Percentiles rank a stretch among this genome's conserved stretches.
These are phyloP conservation scores for Mycena galopus DNA, from an alignment of 768 basidiomycete genomes.

Conservation along the genomic window DNA sequence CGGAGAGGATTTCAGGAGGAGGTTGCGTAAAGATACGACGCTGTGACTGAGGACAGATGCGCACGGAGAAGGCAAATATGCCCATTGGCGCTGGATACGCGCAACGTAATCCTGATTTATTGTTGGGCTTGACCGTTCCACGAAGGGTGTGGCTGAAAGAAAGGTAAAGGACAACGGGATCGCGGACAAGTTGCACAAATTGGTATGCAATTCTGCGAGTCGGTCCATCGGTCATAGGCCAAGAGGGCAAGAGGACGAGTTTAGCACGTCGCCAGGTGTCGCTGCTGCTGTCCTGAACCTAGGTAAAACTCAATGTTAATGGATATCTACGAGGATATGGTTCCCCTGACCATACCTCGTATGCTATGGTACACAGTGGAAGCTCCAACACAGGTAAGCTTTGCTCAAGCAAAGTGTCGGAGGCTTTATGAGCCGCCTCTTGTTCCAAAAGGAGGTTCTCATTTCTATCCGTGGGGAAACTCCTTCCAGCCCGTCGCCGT, in stretches of 20 bases:
- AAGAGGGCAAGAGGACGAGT: conserved; percentile 18
- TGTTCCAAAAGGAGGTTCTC: conserved; percentile 14
- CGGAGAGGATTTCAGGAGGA: conserved; percentile 12
- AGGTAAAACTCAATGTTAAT: not conserved
- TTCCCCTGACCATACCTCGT: conserved; percentile 1
- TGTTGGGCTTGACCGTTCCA: conserved; percentile 17
- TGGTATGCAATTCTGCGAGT: conserved; percentile 19
- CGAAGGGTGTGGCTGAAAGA: conserved; percentile 13
- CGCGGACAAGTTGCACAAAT: conserved; percentile 14
- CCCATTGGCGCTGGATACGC: conserved; percentile 17
- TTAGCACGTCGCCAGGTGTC: conserved; percentile 14
- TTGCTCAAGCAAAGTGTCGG: conserved; percentile 14
- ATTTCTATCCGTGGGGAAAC: conserved; percentile 4
- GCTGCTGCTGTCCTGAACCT: conserved; percentile 12
- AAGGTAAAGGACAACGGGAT: conserved; percentile 16
- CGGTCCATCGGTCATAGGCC: conserved; percentile 15
- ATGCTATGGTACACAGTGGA: conserved; percentile 17
- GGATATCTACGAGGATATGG: not conserved
- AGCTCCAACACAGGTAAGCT: conserved; percentile 4
- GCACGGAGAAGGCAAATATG: conserved; percentile 15
- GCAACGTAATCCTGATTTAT: conserved; percentile 7
- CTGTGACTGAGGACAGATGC: not conserved
- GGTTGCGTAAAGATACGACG: conserved; percentile 19
- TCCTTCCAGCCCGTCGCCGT: not conserved
- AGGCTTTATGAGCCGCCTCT: conserved; percentile 12